Evolutionary conservation across 306 rosid genomes (phyloP).

Genomic region (Glycine tomentella): DNA sequence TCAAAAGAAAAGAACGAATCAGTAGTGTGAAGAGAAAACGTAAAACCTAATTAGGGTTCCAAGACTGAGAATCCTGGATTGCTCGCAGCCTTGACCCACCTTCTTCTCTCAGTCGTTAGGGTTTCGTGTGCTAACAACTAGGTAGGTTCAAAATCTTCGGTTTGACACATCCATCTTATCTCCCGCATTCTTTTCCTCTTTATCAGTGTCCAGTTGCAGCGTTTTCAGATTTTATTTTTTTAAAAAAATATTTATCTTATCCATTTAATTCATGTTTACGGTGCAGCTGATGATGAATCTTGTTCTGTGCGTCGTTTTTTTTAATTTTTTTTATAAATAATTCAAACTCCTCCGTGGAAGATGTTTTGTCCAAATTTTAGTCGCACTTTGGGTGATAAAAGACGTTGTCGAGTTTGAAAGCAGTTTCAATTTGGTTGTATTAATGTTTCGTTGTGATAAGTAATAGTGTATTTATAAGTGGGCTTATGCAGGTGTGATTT

Average conservation of each 20-base stretch:
- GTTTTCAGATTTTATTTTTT: too few relatives aligned
- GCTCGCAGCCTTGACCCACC: neutral
- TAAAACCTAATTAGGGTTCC: neutral
- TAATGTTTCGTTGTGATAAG: slow-evolving; percentile 7
- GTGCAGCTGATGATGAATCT: neutral
- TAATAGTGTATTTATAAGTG: neutral
- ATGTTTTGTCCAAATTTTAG: neutral
- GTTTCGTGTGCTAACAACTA: slow-evolving; percentile 31
- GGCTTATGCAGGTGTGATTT: neutral
- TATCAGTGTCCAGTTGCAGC: too few relatives aligned
- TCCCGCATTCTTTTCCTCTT: neutral
- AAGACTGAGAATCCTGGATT: neutral
- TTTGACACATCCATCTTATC: neutral
- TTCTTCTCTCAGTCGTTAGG: slow-evolving; percentile 25
- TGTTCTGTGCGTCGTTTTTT: neutral
- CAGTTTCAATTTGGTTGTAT: slow-evolving; percentile 14
- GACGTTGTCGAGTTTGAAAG: slow-evolving; percentile 3
- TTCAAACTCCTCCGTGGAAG: neutral
- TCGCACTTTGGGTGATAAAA: neutral
- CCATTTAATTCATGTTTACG: slow-evolving; percentile 2
- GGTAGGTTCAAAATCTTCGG: slow-evolving; percentile 28
- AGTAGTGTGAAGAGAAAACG: neutral
- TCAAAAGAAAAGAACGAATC: neutral
- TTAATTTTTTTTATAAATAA: neutral
- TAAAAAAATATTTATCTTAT: too few relatives aligned